Conservation (phyloP, 305 asterid genomes). For the Fraxinus greggii region DNA sequence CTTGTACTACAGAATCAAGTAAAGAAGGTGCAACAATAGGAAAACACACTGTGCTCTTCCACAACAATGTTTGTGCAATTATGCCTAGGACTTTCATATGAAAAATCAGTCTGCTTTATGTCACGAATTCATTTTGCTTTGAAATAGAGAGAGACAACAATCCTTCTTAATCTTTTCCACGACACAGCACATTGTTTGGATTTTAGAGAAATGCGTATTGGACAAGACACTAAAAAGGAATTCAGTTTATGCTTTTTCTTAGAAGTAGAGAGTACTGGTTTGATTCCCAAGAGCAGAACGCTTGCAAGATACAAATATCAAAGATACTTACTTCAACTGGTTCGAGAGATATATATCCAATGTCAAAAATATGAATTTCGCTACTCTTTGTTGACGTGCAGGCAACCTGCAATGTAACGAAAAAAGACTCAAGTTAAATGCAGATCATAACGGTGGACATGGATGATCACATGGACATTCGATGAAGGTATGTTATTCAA, state of each 20-base stretch:
- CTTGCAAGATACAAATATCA: neutral
- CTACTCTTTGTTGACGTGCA: slow-evolving; percentile 71
- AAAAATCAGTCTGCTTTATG: neutral
- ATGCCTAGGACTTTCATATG: neutral
- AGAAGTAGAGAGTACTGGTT: neutral
- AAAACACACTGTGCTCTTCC: neutral
- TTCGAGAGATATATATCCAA: slow-evolving; percentile 74
- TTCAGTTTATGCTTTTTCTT: neutral
- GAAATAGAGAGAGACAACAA: neutral
- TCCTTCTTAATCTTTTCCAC: neutral
- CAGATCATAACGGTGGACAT: neutral
- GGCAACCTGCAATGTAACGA: slow-evolving; percentile 55
- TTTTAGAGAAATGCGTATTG: neutral
- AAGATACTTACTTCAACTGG: slow-evolving; percentile 74
- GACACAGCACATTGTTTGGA: neutral
- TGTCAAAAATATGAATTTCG: slow-evolving; percentile 64
- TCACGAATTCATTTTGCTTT: neutral
- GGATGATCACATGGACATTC: neutral
- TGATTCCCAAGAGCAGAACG: neutral
- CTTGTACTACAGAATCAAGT: neutral
- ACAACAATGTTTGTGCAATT: neutral
- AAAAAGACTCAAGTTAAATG: slow-evolving; percentile 17
- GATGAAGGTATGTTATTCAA: neutral
- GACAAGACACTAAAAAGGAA: neutral
- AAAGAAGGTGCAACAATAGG: neutral